Percentiles rank a stretch among this genome's conserved stretches.
These are phyloP conservation scores for Blepharisma undulans DNA, from an alignment of 169 alveolate species.

Conservation along the genomic window DNA sequence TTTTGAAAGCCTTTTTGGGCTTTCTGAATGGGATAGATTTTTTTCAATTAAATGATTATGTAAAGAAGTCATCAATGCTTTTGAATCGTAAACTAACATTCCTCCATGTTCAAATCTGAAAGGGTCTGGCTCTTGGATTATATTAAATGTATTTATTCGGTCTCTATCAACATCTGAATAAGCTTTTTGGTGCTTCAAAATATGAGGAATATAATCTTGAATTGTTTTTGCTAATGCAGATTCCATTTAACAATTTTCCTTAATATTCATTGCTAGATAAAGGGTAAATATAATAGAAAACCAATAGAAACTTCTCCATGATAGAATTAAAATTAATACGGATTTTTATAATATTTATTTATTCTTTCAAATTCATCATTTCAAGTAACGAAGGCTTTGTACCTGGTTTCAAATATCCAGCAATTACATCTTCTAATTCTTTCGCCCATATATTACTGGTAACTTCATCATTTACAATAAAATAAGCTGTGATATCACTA, in stretches of 20 bases:
- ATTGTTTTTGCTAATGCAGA: background rate
- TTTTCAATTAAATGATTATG: background rate
- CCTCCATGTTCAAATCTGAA: slow-evolving; percentile 34
- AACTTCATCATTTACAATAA: slow-evolving; percentile 17
- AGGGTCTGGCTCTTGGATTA: background rate
- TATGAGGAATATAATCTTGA: background rate
- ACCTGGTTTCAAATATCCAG: background rate
- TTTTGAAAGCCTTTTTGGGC: background rate
- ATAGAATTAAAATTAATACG: background rate
- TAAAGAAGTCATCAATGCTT: background rate
- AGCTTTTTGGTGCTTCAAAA: background rate
- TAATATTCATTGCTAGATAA: background rate
- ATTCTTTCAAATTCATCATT: slow-evolving; percentile 18
- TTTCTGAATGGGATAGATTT: background rate
- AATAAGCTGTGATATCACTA: slow-evolving; percentile 23
- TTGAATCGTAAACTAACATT: slow-evolving; percentile 30
- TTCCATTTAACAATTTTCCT: background rate
- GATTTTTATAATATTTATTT: background rate
- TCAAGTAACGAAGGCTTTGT: background rate
- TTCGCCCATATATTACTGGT: background rate
- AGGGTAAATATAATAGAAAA: background rate
- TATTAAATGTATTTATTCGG: background rate
- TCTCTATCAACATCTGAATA: background rate
- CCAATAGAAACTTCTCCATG: background rate
- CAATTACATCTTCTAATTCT: slow-evolving; percentile 9